Base-by-base conservation (phyloP, 306 rosid genomes). In the Casuarina cunninghamiana region DNA sequence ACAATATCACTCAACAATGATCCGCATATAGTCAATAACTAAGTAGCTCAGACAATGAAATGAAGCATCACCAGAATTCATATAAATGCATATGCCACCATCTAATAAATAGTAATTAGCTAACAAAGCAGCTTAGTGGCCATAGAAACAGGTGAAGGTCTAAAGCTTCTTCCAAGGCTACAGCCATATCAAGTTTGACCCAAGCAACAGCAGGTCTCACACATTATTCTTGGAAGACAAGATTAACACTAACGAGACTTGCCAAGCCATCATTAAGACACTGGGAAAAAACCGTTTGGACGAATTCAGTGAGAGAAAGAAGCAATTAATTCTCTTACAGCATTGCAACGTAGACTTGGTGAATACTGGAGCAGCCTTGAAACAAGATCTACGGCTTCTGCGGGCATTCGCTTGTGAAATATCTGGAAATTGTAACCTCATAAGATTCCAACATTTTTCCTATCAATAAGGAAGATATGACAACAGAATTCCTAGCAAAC, bases 331-430 rank as follows among this genome's bases (percentile, higher is more conserved):
- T 49, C 72, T 77, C 97, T 94, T 90, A 94, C 98, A 26, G 98
- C 94, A 2, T 96, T 90, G 81, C 97, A 94, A 51, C 98, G 97
- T 60, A 94, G 89, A 82, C 88, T 90, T 79, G 98, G 98, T 17
- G 98, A 94, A 75, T 94, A 94, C 69, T 91, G 98, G 60, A 94
- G 96, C 72, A 94, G 84, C 89, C 98, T 91, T 38, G 98, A 94
- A 19, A 94, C 94, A 55, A 94, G 93, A 86, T 94, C 98, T 68
- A 91, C 91, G 7, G 97, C 98, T 74, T 94, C 97, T 4, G 88
- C 77, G 43, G 98, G 98, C 96, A 94, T 85, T 86, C 87, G 82
- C 91, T 84, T 87, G 84, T 92, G 89, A 83, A 94, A 94, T 81
- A 94, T 84, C 98, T 93, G 88, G 62, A 75, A 61, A 71, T 65